phyloP scores from a whole-genome alignment of 1,139 yeast genomes.

The Pichia sp. region DNA sequence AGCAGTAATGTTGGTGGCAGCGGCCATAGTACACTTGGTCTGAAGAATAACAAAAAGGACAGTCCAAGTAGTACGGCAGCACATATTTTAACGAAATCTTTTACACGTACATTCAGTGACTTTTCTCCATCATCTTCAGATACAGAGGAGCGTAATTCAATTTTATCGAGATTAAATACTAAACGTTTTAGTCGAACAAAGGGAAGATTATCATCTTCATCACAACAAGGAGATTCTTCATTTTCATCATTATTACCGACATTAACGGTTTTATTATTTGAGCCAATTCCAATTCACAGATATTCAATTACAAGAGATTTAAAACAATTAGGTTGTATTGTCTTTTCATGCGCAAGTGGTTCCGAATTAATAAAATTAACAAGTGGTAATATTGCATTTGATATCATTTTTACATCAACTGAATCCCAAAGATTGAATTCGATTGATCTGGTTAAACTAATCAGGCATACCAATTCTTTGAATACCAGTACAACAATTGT shows the following conservation, averaged over 20 bases:
- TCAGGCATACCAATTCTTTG: slow-evolving; percentile 68
- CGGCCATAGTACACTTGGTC: too few relatives aligned
- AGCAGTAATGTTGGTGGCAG: too few relatives aligned
- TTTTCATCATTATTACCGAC: slow-evolving; percentile 8
- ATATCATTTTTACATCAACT: slow-evolving; percentile 72
- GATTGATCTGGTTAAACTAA: slow-evolving; percentile 67
- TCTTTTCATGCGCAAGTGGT: slow-evolving; percentile 71
- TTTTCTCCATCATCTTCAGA: slow-evolving; percentile 66
- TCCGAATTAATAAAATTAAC: slow-evolving; percentile 79
- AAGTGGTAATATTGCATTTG: slow-evolving; percentile 79
- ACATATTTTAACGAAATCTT: slow-evolving; percentile 23
- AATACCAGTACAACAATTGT: slow-evolving; percentile 75
- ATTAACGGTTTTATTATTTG: slow-evolving; percentile 62
- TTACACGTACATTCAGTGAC: slow-evolving; percentile 35
- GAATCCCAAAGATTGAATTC: slow-evolving; percentile 54
- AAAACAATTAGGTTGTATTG: slow-evolving; percentile 72
- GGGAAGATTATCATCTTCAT: slow-evolving; percentile 19
- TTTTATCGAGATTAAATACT: slow-evolving; percentile 45
- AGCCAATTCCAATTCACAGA: slow-evolving; percentile 78
- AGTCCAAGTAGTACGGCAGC: slow-evolving; percentile 19
- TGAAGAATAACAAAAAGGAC: background rate
- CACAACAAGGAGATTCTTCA: slow-evolving; percentile 1
- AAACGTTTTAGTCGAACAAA: background rate
- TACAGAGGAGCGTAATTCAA: slow-evolving; percentile 52
- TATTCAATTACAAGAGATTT: slow-evolving; percentile 61